phyloP scores from a whole-genome alignment of 352 stramenopile genomes.

The Aphanomyces cochlioides region DNA sequence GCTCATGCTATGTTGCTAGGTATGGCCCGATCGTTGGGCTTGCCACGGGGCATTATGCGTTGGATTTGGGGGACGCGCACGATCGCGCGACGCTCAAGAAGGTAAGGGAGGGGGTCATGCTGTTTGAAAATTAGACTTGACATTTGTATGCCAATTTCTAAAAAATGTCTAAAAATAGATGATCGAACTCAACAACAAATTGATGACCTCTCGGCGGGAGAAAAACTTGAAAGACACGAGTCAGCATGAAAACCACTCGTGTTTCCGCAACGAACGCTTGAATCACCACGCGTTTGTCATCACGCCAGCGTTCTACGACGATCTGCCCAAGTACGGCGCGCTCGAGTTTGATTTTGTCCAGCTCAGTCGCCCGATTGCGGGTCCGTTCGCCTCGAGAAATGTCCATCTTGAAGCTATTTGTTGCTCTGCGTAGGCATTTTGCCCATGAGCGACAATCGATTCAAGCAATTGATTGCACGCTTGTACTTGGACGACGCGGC shows the following conservation, averaged over 20 bases:
- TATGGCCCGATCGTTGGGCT: constrained; percentile 52
- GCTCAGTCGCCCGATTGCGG: constrained; percentile 36
- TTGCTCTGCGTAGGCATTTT: constrained; percentile 28
- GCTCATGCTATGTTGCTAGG: constrained; percentile 3
- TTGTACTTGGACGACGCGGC: constrained; percentile 14
- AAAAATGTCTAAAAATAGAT: constrained; percentile 26
- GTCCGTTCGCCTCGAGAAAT: background rate
- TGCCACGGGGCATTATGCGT: constrained; percentile 57
- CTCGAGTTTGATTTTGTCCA: constrained; percentile 77
- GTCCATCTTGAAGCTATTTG: background rate
- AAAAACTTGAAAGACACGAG: constrained; percentile 65
- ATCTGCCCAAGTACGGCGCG: constrained; percentile 57
- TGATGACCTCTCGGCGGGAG: constrained; percentile 62
- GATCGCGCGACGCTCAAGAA: constrained; percentile 71
- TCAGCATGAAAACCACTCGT: constrained; percentile 68
- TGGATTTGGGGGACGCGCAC: constrained; percentile 60
- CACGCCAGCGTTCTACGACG: constrained; percentile 58
- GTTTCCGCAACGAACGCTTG: constrained; percentile 72
- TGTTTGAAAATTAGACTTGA: background rate
- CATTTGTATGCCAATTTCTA: background rate
- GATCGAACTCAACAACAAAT: constrained; percentile 72
- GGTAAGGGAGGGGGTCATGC: background rate
- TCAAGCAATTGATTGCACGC: constrained; percentile 54
- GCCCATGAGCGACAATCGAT: constrained; percentile 56
- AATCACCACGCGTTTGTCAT: constrained; percentile 58